Evolutionary conservation across 2,329 filamentous ascomycete species (phyloP).

Genomic region (Ascochyta koolunga): DNA sequence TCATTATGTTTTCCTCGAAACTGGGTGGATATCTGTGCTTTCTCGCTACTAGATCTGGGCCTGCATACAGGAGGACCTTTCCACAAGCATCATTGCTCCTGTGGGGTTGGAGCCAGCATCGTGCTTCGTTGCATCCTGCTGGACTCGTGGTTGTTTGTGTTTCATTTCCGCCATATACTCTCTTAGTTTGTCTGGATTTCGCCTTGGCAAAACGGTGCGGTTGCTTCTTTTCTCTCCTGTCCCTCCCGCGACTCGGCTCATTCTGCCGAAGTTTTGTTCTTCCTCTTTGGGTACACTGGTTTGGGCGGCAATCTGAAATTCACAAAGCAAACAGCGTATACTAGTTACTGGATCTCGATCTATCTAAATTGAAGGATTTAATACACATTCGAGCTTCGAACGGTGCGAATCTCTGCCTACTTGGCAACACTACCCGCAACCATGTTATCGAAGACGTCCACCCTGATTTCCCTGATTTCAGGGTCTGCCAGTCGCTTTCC

Average conservation of each 20-base stretch:
- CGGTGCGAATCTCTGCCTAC: not conserved
- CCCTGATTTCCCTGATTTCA: constrained; percentile 5
- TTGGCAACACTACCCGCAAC: not conserved
- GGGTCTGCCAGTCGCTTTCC: constrained; percentile 3
- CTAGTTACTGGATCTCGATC: constrained; percentile 16
- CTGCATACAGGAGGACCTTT: constrained; percentile 35
- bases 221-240: constrained; percentile 20
- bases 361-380: constrained; percentile 19
- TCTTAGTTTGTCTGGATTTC: constrained; percentile 10
- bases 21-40: constrained; percentile 33
- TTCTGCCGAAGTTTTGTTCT: not conserved
- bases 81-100: constrained; percentile 30
- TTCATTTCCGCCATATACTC: constrained; percentile 21
- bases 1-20: constrained; percentile 21
- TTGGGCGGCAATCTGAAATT: constrained; percentile 29
- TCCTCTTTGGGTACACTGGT: constrained; percentile 18
- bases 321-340: constrained; percentile 22
- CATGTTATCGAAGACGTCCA: not conserved
- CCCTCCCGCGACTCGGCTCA: constrained; percentile 17
- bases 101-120: constrained; percentile 26
- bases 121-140: constrained; percentile 34
- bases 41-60: constrained; percentile 34
- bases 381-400: constrained; percentile 11
- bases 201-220: constrained; percentile 14
- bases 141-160: constrained; percentile 33